Evolutionary conservation across 768 basidiomycete genomes (phyloP).

Genomic region (Auriscalpium vulgare): DNA sequence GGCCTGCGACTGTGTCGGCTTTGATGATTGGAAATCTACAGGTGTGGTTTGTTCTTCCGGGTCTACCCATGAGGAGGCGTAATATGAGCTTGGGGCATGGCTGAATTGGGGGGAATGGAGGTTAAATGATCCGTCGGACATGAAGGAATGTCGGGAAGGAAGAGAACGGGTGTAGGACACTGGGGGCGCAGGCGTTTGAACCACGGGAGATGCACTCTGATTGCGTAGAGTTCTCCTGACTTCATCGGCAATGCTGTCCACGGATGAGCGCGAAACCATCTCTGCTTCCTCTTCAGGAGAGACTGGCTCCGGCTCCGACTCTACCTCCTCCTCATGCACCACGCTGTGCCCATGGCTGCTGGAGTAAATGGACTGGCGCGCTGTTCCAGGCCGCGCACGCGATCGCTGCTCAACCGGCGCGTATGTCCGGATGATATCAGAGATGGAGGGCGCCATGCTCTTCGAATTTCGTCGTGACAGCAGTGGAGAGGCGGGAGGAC

Average conservation of each 20-base stretch:
- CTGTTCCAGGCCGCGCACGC: constrained; percentile 38
- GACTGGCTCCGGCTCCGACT: constrained; percentile 41
- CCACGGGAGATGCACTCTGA: constrained; percentile 34
- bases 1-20: constrained; percentile 51
- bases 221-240: constrained; percentile 61
- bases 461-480: constrained; percentile 25
- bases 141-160: constrained; percentile 17
- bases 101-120: constrained; percentile 5
- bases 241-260: constrained; percentile 85
- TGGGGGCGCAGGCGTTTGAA: constrained; percentile 23
- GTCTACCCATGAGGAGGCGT: constrained; percentile 10
- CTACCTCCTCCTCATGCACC: constrained; percentile 41
- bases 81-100: neutral
- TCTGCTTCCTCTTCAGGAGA: constrained; percentile 54
- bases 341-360: constrained; percentile 38
- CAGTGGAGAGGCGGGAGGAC: constrained; percentile 15
- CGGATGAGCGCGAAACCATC: constrained; percentile 69
- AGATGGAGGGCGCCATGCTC: constrained; percentile 69
- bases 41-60: constrained; percentile 29
- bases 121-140: constrained; percentile 10
- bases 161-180: constrained; percentile 20
- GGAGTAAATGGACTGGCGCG: constrained; percentile 38
- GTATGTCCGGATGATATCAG: constrained; percentile 79
- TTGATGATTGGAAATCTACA: constrained; percentile 33
- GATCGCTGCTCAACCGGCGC: constrained; percentile 51